Conservation (phyloP, 768 basidiomycete genomes). For the Hirschioporus abietinus region DNA sequence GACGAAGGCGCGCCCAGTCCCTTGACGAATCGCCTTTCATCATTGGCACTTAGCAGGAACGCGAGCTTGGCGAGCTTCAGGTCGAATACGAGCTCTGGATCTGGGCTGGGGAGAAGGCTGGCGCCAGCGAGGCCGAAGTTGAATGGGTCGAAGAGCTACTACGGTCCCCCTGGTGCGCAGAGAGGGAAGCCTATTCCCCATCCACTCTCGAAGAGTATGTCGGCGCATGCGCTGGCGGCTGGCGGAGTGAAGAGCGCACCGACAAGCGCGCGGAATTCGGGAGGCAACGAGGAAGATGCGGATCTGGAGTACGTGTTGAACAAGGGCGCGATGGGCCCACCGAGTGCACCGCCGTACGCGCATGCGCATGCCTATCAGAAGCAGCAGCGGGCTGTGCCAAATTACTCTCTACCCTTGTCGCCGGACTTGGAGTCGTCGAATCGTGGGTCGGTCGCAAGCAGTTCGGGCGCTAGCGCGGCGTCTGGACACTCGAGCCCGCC, state of each 20-base stretch:
- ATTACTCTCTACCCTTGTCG: background rate
- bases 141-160: background rate
- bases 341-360: background rate
- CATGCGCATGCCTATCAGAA: background rate
- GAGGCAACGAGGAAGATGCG: background rate
- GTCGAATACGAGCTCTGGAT: background rate
- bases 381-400: background rate
- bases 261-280: background rate
- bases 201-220: background rate
- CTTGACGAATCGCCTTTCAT: constrained; percentile 57
- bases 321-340: background rate
- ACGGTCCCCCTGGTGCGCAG: no score
- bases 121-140: background rate
- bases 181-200: background rate
- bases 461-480: background rate
- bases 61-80: constrained; percentile 3
- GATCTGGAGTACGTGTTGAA: background rate
- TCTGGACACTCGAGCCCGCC: constrained; percentile 1
- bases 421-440: background rate
- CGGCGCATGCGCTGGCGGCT: background rate
- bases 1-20: constrained; percentile 70
- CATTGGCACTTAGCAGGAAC: constrained; percentile 24
- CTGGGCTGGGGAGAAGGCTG: no score
- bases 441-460: background rate
- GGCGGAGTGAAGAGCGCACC: background rate